These are phyloP conservation scores for Penicillium ucsense DNA, from an alignment of 495 filamentous ascomycete genomes.

Conservation along the genomic window DNA sequence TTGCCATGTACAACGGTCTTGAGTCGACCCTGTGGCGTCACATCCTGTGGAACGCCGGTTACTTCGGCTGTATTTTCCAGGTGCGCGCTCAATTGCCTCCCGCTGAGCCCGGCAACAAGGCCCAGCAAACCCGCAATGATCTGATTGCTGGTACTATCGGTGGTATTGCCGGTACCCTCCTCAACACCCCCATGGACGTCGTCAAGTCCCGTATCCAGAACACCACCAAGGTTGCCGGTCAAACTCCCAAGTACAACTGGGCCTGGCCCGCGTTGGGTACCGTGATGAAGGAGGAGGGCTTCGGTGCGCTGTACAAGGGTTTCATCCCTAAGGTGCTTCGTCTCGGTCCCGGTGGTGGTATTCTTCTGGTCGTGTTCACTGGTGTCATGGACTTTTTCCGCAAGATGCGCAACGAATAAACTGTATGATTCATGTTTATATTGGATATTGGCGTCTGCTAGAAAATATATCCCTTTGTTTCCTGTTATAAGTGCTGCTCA, in stretches of 20 bases:
- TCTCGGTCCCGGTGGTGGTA: conserved; percentile 82
- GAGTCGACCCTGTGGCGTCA: conserved; percentile 96
- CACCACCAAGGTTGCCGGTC: conserved; percentile 66
- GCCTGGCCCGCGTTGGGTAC: conserved; percentile 77
- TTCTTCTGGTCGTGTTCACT: conserved; percentile 86
- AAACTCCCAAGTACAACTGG: conserved; percentile 93
- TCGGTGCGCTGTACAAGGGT: conserved; percentile 89
- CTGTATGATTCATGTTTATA: neutral
- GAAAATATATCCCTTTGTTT: neutral
- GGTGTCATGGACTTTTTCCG: conserved; percentile 89
- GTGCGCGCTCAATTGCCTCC: conserved; percentile 74
- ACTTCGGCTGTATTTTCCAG: conserved; percentile 98
- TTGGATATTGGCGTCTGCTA: neutral
- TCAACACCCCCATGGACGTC: conserved; percentile 97
- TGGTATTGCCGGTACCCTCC: conserved; percentile 82
- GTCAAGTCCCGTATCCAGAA: conserved; percentile 98
- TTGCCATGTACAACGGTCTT: conserved; percentile 92
- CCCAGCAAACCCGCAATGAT: conserved; percentile 72
- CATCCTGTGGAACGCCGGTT: conserved; percentile 93
- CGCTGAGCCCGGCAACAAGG: conserved; percentile 59
- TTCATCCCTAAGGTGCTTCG: conserved; percentile 92
- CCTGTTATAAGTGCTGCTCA: too few relatives aligned
- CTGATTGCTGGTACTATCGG: conserved; percentile 77
- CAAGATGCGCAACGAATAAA: conserved; percentile 34
- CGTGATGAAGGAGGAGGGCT: conserved; percentile 89